A percentile compares a stretch with the other conserved stretches of the same genome.
Conservation (phyloP, 1,284 basidiomycete genomes). For the Agroathelia rolfsii region DNA sequence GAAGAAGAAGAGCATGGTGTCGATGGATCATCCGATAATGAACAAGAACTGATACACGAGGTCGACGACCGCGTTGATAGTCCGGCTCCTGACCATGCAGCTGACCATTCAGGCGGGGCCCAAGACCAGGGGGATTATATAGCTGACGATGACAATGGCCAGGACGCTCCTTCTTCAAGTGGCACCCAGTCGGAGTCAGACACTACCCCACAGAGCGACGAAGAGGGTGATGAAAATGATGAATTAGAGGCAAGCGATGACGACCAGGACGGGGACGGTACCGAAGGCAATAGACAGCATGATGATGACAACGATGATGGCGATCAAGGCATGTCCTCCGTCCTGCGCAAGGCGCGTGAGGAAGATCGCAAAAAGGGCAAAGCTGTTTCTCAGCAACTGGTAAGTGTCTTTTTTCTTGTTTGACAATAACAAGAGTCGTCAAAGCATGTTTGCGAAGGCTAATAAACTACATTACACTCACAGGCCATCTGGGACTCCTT, state of each 20-base stretch:
- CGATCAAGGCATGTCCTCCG: conserved; percentile 36
- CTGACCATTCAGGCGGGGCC: not conserved
- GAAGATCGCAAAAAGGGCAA: conserved; percentile 69
- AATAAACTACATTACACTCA: conserved; percentile 5
- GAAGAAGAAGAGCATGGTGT: conserved; percentile 25
- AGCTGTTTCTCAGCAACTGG: conserved; percentile 76
- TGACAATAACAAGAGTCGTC: not conserved
- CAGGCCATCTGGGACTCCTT: conserved; percentile 79
- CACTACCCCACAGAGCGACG: conserved; percentile 23
- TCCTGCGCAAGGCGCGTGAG: conserved; percentile 48
- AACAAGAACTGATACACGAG: conserved; percentile 13
- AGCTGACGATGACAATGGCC: conserved; percentile 10
- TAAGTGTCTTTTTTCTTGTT: conserved; percentile 26
- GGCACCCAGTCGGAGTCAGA: conserved; percentile 19
- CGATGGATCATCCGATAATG: conserved; percentile 24
- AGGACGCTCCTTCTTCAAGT: conserved; percentile 13
- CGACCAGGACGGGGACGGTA: conserved; percentile 15
- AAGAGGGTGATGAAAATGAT: conserved; percentile 23
- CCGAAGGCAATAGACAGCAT: conserved; percentile 6
- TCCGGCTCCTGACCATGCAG: not conserved
- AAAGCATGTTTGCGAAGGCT: not conserved
- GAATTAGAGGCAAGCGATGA: conserved; percentile 16
- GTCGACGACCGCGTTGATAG: conserved; percentile 8
- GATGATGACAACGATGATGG: conserved; percentile 9
- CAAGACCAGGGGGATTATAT: conserved; percentile 1